Base-by-base conservation (phyloP, 306 rosid genomes). In the Sicyos baderoa region DNA sequence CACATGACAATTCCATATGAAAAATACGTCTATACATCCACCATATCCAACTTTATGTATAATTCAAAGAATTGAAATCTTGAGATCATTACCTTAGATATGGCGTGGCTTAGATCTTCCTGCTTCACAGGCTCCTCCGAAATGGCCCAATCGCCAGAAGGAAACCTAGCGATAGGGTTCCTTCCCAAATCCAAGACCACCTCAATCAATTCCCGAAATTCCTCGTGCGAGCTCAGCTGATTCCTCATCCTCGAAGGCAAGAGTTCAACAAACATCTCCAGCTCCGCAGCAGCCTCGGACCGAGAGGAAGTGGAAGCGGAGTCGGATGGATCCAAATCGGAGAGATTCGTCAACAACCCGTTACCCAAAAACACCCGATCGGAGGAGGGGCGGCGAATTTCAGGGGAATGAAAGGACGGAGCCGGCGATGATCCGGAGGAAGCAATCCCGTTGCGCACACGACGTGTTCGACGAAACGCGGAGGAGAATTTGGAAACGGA, bases 131-230 rank as follows among this genome's bases (percentile, higher is more conserved):
- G 86, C 5, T 76, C 79, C 16, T 90, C 88, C 7, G 95, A 86
- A 71, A 93, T 90, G 4, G 82, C 40, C 99, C 99, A 93, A 73
- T 93, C 99, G 6, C 99, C 91, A 1, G 95, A 85, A 17, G 99
- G 99, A 47, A 94, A 94, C 79, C 96, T 77, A 4, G 96, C 99
- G 51, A 94, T 76, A 7, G 99, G 45, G 12, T 82, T 79, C 76
- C 99, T 77, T 0, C 99, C 99, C 76, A 94, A 84, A 84, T 94
- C 99, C 99, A 94, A 78, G 5, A 90, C 99, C 64, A 94, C 95
- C 82, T 94, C 99, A 48, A 94, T 83, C 25, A 94, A 81, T 56
- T 79, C 75, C n/a, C 83, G 86, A 62, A 94, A 73, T 71, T 88
- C 95, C 62, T 74, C 69, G 47, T 90, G 99, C 45, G 74, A 54